Percentiles rank a stretch among this genome's conserved stretches.
Conservation (phyloP, 164 flowering plant genomes). For the Aristolochia fimbriata region DNA sequence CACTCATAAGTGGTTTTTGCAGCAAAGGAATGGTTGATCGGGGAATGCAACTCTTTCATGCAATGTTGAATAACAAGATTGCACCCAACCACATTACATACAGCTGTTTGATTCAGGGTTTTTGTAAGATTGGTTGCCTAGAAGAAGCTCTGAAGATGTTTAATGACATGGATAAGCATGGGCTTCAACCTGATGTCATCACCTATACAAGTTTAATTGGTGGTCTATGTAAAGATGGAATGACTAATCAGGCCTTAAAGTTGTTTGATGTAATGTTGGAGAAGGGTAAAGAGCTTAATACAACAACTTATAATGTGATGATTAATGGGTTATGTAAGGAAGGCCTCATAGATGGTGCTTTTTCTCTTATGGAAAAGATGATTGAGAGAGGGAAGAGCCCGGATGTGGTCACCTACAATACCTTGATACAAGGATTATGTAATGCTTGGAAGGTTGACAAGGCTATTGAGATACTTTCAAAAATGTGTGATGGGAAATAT, state of each 20-base stretch:
- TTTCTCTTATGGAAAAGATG: slow-evolving; percentile 38
- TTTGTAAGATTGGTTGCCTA: slow-evolving; percentile 40
- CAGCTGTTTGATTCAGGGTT: slow-evolving; percentile 30
- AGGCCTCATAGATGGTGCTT: slow-evolving; percentile 43
- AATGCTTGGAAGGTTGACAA: slow-evolving; percentile 37
- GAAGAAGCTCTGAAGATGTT: slow-evolving; percentile 38
- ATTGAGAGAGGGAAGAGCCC: slow-evolving; percentile 36
- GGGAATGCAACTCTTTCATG: slow-evolving; percentile 18
- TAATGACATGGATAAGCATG: slow-evolving; percentile 33
- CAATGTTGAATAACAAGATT: slow-evolving; percentile 40
- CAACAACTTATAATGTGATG: slow-evolving; percentile 41
- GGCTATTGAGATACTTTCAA: slow-evolving; percentile 38
- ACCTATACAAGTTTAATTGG: slow-evolving; percentile 44
- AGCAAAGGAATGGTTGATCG: slow-evolving; percentile 23
- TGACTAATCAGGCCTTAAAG: slow-evolving; percentile 32
- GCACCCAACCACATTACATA: slow-evolving; percentile 40
- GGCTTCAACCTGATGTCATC: slow-evolving; percentile 42
- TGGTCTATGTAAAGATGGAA: slow-evolving; percentile 49
- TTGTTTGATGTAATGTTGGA: slow-evolving; percentile 42
- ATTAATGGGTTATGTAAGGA: slow-evolving; percentile 54
- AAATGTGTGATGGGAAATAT: slow-evolving; percentile 21
- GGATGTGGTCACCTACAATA: slow-evolving; percentile 47
- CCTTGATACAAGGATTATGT: slow-evolving; percentile 44
- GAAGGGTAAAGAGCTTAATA: slow-evolving; percentile 48
- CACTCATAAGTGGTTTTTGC: slow-evolving; percentile 45